Evolutionary conservation across 2,329 filamentous ascomycete species (phyloP).

Genomic region (Dothistroma pini): DNA sequence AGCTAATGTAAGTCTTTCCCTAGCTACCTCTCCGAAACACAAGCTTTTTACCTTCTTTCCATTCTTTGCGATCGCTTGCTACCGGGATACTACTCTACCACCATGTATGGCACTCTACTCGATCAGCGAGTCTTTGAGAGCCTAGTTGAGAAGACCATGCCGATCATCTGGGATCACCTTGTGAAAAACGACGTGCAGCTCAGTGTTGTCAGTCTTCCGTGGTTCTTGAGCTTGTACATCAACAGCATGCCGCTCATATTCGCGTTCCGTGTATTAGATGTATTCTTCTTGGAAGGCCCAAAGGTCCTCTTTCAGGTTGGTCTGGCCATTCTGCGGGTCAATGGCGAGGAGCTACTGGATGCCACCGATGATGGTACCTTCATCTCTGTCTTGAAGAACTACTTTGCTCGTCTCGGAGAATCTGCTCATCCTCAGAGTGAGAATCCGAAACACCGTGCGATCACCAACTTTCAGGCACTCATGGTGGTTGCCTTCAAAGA

Average conservation of each 20-base stretch:
- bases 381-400: slow-evolving; percentile 91
- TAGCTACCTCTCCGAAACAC: slow-evolving; percentile 89
- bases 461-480: slow-evolving; percentile 94
- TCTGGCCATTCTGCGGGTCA: slow-evolving; percentile 92
- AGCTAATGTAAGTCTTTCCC: slow-evolving; percentile 28
- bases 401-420: slow-evolving; percentile 90
- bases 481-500: slow-evolving; percentile 99
- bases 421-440: slow-evolving; percentile 94
- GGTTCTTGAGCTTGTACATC: slow-evolving; percentile 97
- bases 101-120: slow-evolving; percentile 96
- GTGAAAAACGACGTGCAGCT: slow-evolving; percentile 95
- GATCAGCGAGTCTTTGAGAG: slow-evolving; percentile 98
- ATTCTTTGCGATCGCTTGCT: slow-evolving; percentile 87
- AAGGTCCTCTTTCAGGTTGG: slow-evolving; percentile 98
- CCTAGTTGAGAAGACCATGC: slow-evolving; percentile 98
- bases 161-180: slow-evolving; percentile 96
- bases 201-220: slow-evolving; percentile 93
- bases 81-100: slow-evolving; percentile 96
- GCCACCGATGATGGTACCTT: slow-evolving; percentile 93
- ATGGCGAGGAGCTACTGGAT: slow-evolving; percentile 92
- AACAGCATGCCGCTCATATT: slow-evolving; percentile 99
- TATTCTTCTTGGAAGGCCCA: slow-evolving; percentile 96
- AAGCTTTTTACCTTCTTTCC: slow-evolving; percentile 92
- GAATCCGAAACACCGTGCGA: slow-evolving; percentile 87
- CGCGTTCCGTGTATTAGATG: slow-evolving; percentile 91